These are phyloP conservation scores for Acanthamoeba royreba DNA, from an alignment of 208 protist genomes.

Conservation along the genomic window DNA sequence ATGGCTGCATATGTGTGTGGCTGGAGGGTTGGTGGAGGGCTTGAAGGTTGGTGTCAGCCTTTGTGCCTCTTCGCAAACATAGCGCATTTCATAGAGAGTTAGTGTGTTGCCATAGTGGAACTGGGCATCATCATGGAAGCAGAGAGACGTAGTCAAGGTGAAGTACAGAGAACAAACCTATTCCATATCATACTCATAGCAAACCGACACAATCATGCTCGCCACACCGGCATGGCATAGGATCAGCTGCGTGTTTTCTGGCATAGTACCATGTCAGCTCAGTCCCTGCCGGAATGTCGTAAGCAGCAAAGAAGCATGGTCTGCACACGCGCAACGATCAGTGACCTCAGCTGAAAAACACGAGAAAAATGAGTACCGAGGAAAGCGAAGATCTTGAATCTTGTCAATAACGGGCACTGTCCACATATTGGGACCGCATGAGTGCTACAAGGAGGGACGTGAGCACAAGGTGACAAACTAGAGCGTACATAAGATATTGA, in stretches of 20 bases:
- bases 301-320: neutral
- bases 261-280: neutral
- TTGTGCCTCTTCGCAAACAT: too few relatives aligned
- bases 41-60: too few relatives aligned
- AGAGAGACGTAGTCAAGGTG: too few relatives aligned
- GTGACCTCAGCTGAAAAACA: too few relatives aligned
- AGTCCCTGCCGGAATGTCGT: neutral
- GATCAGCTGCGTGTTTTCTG: neutral
- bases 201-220: neutral
- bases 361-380: neutral
- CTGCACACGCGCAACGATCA: neutral
- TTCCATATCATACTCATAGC: too few relatives aligned
- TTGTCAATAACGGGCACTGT: neutral
- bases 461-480: neutral
- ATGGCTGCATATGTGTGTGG: too few relatives aligned
- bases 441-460: too few relatives aligned
- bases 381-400: neutral
- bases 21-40: too few relatives aligned
- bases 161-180: too few relatives aligned
- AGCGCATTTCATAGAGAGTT: too few relatives aligned
- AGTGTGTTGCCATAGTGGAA: too few relatives aligned
- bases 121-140: too few relatives aligned
- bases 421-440: neutral
- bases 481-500: neutral
- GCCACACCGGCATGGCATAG: neutral